A percentile compares a stretch with the other conserved stretches of the same genome.
Evolutionary conservation across 2,329 filamentous ascomycete species (phyloP).

Genomic region (Thielaviopsis ethacetica): DNA sequence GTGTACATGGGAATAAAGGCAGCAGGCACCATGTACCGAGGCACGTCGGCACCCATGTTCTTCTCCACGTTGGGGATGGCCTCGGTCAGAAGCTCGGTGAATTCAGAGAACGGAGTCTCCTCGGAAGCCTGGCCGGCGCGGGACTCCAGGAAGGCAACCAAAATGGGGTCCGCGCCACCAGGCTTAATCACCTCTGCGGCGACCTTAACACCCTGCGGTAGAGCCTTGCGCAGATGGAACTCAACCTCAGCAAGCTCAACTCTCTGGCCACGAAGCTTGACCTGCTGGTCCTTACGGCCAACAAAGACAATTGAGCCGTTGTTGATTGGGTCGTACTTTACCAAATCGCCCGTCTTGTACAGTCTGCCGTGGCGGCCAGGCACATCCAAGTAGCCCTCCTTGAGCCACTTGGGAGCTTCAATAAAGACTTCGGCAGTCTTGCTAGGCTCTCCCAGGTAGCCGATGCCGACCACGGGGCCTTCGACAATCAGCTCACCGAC

Average conservation of each 20-base stretch:
- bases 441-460: conserved; percentile 40
- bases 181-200: conserved; percentile 33
- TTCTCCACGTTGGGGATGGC: conserved; percentile 19
- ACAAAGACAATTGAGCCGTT: conserved; percentile 39
- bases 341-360: conserved; percentile 46
- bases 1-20: conserved; percentile 27
- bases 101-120: conserved; percentile 15
- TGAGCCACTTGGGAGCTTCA: conserved; percentile 35
- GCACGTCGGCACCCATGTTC: conserved; percentile 21
- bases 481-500: conserved; percentile 39
- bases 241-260: conserved; percentile 43
- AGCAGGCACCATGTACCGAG: conserved; percentile 32
- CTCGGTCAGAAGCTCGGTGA: conserved; percentile 19
- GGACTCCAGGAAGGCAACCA: conserved; percentile 28
- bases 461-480: conserved; percentile 43
- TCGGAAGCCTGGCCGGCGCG: conserved; percentile 18
- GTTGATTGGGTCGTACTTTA: conserved; percentile 34
- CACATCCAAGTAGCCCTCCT: conserved; percentile 20
- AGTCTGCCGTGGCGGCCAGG: conserved; percentile 27
- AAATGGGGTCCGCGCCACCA: conserved; percentile 25
- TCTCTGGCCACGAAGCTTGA: conserved; percentile 50
- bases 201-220: conserved; percentile 27
- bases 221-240: conserved; percentile 28
- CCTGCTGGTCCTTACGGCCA: conserved; percentile 50
- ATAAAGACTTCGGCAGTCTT: conserved; percentile 45